Base-by-base conservation (phyloP, 768 basidiomycete genomes). In the Calocybe cyanea region DNA sequence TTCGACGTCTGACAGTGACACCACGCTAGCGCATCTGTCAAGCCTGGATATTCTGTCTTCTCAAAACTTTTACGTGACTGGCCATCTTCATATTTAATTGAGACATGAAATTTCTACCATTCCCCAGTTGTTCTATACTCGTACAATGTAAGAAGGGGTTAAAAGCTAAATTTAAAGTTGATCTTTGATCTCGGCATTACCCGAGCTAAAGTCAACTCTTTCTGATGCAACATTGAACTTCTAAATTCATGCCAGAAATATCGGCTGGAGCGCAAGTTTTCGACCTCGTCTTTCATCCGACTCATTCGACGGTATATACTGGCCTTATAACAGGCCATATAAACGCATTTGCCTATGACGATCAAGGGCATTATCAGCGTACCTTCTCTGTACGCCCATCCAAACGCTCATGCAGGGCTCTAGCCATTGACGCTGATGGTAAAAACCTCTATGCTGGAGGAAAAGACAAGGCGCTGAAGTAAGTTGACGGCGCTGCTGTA, bases 261-360 rank as follows among this genome's bases (percentile, higher is more conserved):
- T 70, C 75, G 17, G 74, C 85, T 36, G 81, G 80, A 38, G 78
- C 81, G 7, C 88, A 95, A 63, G 80, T 93, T 21, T 96, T 95
- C 65, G 94, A 95, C 69, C 69, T 96, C 33, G 78, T 76, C 1
- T 97, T 96, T 58, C 92, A 95, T 57, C 92, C 94, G 0, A 72
- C 71, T 4, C 58, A 76, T 38, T 67, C 82, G 1, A 72, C 81
- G n/a, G 78, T 93, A 3, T 93, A 87, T 63, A 72, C 80, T 0
- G 87, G 80, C 4, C 80, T 95, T 2, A 70, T 97, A 13, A 85
- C 87, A 0, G 94, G 94, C 8, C 75, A 87, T 38, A 70, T 96
- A 55, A 89, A 86, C 49, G 89, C 89, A 0, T 92, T 85, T 61
- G 60, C 73, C 3, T 96, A 93, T 61, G 80, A 86, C 58, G 82